A percentile compares a stretch with the other conserved stretches of the same genome.
Conservation (phyloP, 768 basidiomycete species). For the Tricholoma furcatifolium region DNA sequence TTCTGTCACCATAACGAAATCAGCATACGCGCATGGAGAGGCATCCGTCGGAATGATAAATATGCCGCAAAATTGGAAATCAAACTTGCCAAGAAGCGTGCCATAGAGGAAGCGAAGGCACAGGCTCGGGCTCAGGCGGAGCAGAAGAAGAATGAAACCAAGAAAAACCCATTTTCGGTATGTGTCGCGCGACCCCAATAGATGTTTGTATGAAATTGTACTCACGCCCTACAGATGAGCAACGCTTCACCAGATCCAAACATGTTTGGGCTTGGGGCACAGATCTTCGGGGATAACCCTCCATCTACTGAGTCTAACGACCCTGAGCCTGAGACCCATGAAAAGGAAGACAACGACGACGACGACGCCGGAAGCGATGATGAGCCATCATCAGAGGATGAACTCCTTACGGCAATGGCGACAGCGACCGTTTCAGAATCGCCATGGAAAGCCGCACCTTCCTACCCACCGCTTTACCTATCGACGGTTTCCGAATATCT, state of each 20-base stretch:
- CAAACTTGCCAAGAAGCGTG: conserved; percentile 42
- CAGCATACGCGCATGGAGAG: conserved; percentile 83
- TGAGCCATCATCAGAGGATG: conserved; percentile 41
- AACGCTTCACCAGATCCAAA: conserved; percentile 23
- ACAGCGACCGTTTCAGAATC: conserved; percentile 55
- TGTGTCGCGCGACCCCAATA: conserved; percentile 21
- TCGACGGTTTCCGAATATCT: conserved; percentile 76
- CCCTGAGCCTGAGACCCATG: conserved; percentile 3
- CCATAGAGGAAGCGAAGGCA: conserved; percentile 37
- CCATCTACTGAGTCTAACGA: conserved; percentile 13
- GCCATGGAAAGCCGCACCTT: conserved; percentile 64
- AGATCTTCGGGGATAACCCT: conserved; percentile 54
- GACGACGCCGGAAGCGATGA: neutral
- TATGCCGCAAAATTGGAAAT: conserved; percentile 74
- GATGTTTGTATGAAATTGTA: neutral
- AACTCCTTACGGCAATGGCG: conserved; percentile 58
- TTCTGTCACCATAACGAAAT: conserved; percentile 6
- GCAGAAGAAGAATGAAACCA: conserved; percentile 27
- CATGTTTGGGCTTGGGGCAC: conserved; percentile 59
- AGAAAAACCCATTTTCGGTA: conserved; percentile 72
- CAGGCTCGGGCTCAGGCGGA: conserved; percentile 29
- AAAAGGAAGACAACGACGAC: neutral
- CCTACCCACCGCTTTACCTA: conserved; percentile 68
- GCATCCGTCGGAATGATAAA: conserved; percentile 64
- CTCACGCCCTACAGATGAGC: conserved; percentile 17